Conservation (phyloP, 2,329 filamentous ascomycete genomes). For the Dactylella cylindrospora region DNA sequence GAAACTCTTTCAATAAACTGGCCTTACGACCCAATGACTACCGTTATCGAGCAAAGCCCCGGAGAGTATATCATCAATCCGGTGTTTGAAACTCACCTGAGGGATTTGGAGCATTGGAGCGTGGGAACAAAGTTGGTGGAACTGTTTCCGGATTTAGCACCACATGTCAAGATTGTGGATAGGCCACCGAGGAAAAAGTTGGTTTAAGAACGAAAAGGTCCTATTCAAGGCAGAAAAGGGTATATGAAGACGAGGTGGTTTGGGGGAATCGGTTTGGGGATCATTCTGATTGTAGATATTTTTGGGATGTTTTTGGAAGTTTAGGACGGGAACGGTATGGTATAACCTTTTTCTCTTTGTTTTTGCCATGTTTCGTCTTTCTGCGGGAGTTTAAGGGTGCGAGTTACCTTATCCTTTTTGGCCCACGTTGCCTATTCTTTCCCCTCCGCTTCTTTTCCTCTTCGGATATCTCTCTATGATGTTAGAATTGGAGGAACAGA, state of each 20-base stretch:
- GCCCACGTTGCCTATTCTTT: not conserved
- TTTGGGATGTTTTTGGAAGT: constrained; percentile 6
- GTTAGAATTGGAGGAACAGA: constrained; percentile 4
- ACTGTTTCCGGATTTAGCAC: constrained; percentile 62
- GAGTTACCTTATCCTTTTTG: not conserved
- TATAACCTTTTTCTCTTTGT: not conserved
- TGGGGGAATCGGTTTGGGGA: not conserved
- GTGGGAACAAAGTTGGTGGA: constrained; percentile 69
- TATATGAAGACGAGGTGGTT: constrained; percentile 24
- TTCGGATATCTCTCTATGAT: not conserved
- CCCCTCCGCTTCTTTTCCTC: not conserved
- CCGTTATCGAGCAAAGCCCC: constrained; percentile 61
- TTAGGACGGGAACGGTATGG: not conserved
- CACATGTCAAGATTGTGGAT: constrained; percentile 32
- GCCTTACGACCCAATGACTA: constrained; percentile 75
- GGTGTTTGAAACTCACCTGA: constrained; percentile 77
- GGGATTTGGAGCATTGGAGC: constrained; percentile 77
- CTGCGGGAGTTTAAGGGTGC: constrained; percentile 23
- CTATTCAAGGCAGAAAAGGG: no score
- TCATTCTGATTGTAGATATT: constrained; percentile 3
- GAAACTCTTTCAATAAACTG: constrained; percentile 76
- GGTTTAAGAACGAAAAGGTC: no score
- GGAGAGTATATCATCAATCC: constrained; percentile 79
- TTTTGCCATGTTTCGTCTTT: not conserved
- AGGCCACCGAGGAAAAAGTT: constrained; percentile 34